Base-by-base conservation (phyloP, 2,329 filamentous ascomycete species). In the Venturia asperata region DNA sequence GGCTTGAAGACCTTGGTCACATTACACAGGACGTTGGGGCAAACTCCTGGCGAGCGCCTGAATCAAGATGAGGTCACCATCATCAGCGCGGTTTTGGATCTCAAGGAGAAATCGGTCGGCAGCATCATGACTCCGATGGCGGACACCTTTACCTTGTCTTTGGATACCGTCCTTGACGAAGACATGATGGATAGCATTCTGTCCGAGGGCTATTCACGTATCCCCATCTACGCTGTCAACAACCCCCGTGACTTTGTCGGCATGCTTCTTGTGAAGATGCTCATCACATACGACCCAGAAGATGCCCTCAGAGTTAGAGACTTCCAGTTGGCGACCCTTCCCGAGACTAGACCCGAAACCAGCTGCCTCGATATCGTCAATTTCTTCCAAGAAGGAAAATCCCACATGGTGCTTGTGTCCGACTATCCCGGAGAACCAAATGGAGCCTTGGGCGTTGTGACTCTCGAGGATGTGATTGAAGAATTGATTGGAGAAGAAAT, bases 401-500 rank as follows among this genome's bases (percentile, higher is more conserved):
- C 92, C 1, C 94, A 99, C 76, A 96, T 99, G 92, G 93, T 97
- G 0, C 81, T 99, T 37, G 94, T 97, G 10, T 97, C 93, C 0
- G 90, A 96, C 72, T 84, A 80, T 69, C 94, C 94, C 0, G 92
- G 93, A n/a, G 91, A 95, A 69, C 88, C 96, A 71, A 87, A 90
- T 71, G 94, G 94, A 58, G 92, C 92, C 6, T 80, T 96, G 15
- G 94, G 94, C 65, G 94, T 99, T 3, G 91, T 99, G 19, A 99
- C 94, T 0, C 80, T 99, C 1, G 94, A 99, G 75, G 94, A 99
- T 75, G 94, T 99, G 4, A 99, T 99, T 72, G 94, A 99, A 76
- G 94, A 99, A 76, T 80, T 99, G 37, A 99, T 99, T 76, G 94
- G 94, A 80, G 94, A 99, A 89, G 94, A 99, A 82, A 99, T 97